A percentile compares a stretch with the other conserved stretches of the same genome.
These are phyloP conservation scores for Kickxella alabastrina DNA, from an alignment of 192 early-diverging fungal species.

Conservation along the genomic window DNA sequence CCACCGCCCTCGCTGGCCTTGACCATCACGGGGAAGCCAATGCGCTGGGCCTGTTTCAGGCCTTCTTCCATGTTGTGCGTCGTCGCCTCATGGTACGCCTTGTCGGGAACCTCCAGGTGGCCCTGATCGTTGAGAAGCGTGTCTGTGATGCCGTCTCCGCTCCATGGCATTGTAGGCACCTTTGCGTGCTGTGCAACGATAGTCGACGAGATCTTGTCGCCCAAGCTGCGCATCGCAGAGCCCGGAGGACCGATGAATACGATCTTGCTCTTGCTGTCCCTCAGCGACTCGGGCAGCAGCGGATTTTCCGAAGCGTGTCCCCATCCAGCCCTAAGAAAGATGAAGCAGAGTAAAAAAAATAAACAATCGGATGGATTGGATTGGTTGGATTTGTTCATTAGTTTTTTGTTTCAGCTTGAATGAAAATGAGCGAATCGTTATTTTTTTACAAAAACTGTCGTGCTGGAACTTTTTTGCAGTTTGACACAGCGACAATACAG, in stretches of 20 bases:
- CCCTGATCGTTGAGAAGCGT: constrained; percentile 65
- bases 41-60: constrained; percentile 74
- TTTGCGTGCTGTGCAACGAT: constrained; percentile 97
- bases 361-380: background rate
- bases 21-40: constrained; percentile 98
- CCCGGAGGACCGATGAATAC: constrained; percentile 97
- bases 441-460: too few relatives aligned
- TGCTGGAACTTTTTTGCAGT: too few relatives aligned
- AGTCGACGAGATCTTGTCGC: constrained; percentile 99
- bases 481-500: too few relatives aligned
- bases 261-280: constrained; percentile 71
- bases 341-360: constrained; percentile 48
- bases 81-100: constrained; percentile 77
- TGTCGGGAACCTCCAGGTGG: constrained; percentile 76
- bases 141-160: constrained; percentile 79
- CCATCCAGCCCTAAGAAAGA: constrained; percentile 99
- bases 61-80: constrained; percentile 85
- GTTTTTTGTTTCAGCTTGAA: background rate
- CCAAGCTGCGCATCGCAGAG: constrained; percentile 95
- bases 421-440: too few relatives aligned
- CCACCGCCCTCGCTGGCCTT: constrained; percentile 99
- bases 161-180: constrained; percentile 96
- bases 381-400: background rate
- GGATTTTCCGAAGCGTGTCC: constrained; percentile 99
- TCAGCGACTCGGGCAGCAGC: constrained; percentile 85